Percentiles rank a stretch among this genome's conserved stretches.
These are phyloP conservation scores for Andalucia godoyi DNA, from an alignment of 78 protist genomes.

Conservation along the genomic window DNA sequence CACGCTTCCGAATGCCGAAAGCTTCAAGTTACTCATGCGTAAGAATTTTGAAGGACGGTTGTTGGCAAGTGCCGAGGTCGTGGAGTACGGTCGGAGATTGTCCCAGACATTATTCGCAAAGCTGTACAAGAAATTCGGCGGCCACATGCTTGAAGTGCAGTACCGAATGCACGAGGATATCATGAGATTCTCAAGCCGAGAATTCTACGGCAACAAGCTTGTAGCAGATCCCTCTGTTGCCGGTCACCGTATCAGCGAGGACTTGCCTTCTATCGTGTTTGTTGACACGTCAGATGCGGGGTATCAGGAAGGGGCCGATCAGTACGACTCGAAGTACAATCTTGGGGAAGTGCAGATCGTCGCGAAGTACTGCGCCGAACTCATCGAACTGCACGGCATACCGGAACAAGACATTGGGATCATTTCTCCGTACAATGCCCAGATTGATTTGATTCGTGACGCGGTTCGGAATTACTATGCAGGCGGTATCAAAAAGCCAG, in stretches of 20 bases:
- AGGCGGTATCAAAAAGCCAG: too few relatives aligned
- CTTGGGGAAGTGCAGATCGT: constrained; percentile 53
- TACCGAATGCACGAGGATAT: constrained; percentile 72
- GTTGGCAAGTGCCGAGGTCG: too few relatives aligned
- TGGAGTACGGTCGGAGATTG: constrained; percentile 6
- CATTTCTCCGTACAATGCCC: constrained; percentile 81
- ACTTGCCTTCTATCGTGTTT: background rate
- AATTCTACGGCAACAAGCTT: constrained; percentile 44
- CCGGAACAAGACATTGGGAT: constrained; percentile 34
- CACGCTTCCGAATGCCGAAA: too few relatives aligned
- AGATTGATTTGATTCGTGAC: too few relatives aligned
- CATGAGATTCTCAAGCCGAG: constrained; percentile 38
- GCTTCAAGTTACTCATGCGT: too few relatives aligned
- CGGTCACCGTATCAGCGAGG: constrained; percentile 8
- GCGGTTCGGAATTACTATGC: too few relatives aligned
- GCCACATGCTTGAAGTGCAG: constrained; percentile 42
- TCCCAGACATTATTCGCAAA: constrained; percentile 56
- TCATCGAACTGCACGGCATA: constrained; percentile 35
- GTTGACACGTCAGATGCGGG: constrained; percentile 23
- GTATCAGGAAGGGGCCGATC: constrained; percentile 13
- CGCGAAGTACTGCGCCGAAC: constrained; percentile 12
- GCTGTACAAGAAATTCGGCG: background rate
- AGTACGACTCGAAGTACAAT: constrained; percentile 19
- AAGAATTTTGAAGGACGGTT: too few relatives aligned
- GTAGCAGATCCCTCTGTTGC: constrained; percentile 47